A percentile compares a stretch with the other conserved stretches of the same genome.
Conservation (phyloP, 768 basidiomycete genomes). For the Lentinus tigrinus region DNA sequence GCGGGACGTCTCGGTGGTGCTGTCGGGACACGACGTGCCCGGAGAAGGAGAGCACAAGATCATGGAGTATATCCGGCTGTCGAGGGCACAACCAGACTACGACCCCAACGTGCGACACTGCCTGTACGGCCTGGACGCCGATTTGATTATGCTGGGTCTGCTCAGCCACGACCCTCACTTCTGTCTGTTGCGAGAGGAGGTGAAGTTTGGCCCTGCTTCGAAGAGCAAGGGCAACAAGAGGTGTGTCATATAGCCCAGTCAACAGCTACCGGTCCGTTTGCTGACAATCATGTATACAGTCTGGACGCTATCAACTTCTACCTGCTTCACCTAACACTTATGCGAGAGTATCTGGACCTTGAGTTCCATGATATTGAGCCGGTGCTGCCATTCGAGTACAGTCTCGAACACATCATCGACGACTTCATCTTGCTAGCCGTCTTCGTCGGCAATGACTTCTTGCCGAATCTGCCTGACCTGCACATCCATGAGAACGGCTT, state of each 20-base stretch:
- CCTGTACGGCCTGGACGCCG: constrained; percentile 96
- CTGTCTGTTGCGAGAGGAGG: constrained; percentile 95
- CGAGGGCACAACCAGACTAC: constrained; percentile 93
- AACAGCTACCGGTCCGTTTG: neutral
- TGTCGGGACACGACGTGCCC: constrained; percentile 97
- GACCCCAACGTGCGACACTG: constrained; percentile 97
- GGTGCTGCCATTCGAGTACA: constrained; percentile 76
- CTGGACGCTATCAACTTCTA: constrained; percentile 89
- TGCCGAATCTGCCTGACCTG: constrained; percentile 93
- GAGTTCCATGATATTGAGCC: constrained; percentile 81
- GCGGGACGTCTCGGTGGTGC: constrained; percentile 86
- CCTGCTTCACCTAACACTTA: constrained; percentile 87
- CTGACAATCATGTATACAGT: constrained; percentile 23
- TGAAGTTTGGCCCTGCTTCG: constrained; percentile 87
- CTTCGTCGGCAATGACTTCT: constrained; percentile 97
- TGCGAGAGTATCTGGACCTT: constrained; percentile 96
- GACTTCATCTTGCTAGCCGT: constrained; percentile 97
- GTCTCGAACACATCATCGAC: constrained; percentile 92
- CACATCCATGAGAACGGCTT: constrained; percentile 98
- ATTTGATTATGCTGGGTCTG: constrained; percentile 96
- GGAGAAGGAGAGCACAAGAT: constrained; percentile 99
- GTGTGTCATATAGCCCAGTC: constrained; percentile 31
- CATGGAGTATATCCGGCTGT: constrained; percentile 96
- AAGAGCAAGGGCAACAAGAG: constrained; percentile 66
- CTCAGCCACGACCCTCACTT: constrained; percentile 99